Evolutionary conservation across 805 yeast species (phyloP).

Genomic region (Candida khao-thaluensis): DNA sequence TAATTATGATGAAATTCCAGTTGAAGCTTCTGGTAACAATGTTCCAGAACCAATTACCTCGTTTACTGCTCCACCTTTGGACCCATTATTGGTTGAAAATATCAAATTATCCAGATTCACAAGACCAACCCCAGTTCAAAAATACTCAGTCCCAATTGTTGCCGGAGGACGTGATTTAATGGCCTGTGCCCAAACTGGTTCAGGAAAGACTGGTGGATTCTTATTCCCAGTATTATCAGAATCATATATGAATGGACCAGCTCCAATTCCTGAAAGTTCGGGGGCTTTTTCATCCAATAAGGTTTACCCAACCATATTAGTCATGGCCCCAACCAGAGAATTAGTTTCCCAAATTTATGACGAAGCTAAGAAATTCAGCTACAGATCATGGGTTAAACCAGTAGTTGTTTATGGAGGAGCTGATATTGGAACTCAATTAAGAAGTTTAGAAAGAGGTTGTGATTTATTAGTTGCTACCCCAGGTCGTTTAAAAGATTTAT

Average conservation of each 20-base stretch:
- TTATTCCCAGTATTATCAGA: slow-evolving; percentile 95
- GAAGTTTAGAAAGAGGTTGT: slow-evolving; percentile 89
- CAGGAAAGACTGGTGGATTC: slow-evolving; percentile 99
- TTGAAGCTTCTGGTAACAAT: slow-evolving; percentile 92
- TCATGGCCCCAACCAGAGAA: slow-evolving; percentile 99
- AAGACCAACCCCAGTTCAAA: slow-evolving; percentile 95
- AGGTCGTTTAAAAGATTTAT: slow-evolving; percentile 94
- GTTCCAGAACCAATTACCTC: slow-evolving; percentile 91
- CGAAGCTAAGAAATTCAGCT: slow-evolving; percentile 91
- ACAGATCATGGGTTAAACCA: slow-evolving; percentile 98
- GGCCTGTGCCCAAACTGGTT: slow-evolving; percentile 99
- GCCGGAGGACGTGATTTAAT: slow-evolving; percentile 86
- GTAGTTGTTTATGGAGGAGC: slow-evolving; percentile 99
- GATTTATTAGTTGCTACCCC: slow-evolving; percentile 98
- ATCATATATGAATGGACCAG: slow-evolving; percentile 86
- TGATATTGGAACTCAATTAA: slow-evolving; percentile 82
- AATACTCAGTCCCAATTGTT: slow-evolving; percentile 89
- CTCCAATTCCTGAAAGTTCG: slow-evolving; percentile 49
- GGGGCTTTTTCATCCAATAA: slow-evolving; percentile 63
- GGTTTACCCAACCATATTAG: slow-evolving; percentile 91
- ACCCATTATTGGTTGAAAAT: slow-evolving; percentile 79
- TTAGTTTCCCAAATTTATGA: slow-evolving; percentile 95
- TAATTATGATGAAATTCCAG: slow-evolving; percentile 97
- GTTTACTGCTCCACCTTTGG: slow-evolving; percentile 92
- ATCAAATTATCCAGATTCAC: slow-evolving; percentile 85